Percentiles rank a stretch among this genome's conserved stretches.
These are phyloP conservation scores for Pythium phragmiticola DNA, from an alignment of 352 stramenopile genomes.

Conservation along the genomic window DNA sequence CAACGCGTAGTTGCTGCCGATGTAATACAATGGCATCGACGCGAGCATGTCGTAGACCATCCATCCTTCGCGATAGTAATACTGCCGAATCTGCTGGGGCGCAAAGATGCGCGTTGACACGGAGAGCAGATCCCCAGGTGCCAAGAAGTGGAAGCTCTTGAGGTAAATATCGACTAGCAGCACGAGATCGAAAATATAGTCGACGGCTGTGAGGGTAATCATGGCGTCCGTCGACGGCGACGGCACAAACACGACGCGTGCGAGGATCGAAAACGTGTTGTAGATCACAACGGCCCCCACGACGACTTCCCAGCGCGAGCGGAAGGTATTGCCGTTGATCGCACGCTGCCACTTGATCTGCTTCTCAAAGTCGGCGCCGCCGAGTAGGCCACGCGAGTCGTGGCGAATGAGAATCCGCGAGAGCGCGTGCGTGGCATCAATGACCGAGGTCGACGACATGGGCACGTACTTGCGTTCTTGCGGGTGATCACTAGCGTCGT, in stretches of 20 bases:
- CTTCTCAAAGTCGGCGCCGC: conserved; percentile 8
- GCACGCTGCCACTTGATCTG: conserved; percentile 31
- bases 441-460: neutral
- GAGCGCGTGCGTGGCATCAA: conserved; percentile 6
- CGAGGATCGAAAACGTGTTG: conserved; percentile 38
- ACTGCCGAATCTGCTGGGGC: conserved; percentile 21
- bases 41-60: conserved; percentile 28
- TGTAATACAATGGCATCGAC: conserved; percentile 36
- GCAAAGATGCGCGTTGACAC: conserved; percentile 20
- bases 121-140: conserved; percentile 20
- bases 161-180: conserved; percentile 39
- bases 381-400: conserved; percentile 2
- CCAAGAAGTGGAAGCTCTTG: conserved; percentile 31
- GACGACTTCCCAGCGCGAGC: conserved; percentile 30
- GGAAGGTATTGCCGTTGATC: conserved; percentile 31
- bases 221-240: conserved; percentile 24
- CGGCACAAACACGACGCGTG: conserved; percentile 26
- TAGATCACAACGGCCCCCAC: conserved; percentile 32
- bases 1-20: conserved; percentile 30
- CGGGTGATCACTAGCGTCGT: neutral
- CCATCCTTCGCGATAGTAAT: conserved; percentile 31
- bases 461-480: neutral
- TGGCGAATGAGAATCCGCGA: conserved; percentile 18
- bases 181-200: conserved; percentile 29
- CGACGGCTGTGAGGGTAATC: conserved; percentile 25